These are phyloP conservation scores for Fusarium decemcellulare DNA, from an alignment of 2,329 filamentous ascomycete species.

Conservation along the genomic window DNA sequence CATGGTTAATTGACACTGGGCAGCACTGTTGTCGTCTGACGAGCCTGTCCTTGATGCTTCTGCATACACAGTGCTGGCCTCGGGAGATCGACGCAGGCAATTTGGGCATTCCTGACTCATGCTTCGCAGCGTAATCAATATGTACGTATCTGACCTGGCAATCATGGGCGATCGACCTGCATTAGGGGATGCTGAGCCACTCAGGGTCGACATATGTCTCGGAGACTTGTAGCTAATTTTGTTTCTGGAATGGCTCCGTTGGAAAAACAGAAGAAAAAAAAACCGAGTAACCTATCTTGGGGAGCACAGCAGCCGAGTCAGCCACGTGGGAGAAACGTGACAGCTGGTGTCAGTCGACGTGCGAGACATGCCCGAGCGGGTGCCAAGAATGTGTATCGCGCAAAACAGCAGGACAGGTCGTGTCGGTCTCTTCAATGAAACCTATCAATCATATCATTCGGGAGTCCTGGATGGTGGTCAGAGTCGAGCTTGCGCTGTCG, in stretches of 20 bases:
- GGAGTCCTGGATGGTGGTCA: background rate
- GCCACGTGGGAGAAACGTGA: conserved; percentile 47
- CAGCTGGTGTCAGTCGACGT: conserved; percentile 20
- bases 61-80: conserved; percentile 22
- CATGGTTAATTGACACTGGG: background rate
- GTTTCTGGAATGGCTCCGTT: conserved; percentile 24
- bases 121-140: conserved; percentile 18
- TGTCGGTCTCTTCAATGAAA: too few species aligned
- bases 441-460: too few species aligned
- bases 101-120: conserved; percentile 40
- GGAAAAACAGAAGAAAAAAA: background rate
- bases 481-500: background rate
- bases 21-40: background rate
- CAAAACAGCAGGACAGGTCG: background rate
- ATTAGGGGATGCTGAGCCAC: conserved; percentile 16
- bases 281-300: conserved; percentile 2
- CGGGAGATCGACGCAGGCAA: conserved; percentile 47
- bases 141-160: conserved; percentile 1
- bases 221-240: conserved; percentile 14
- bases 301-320: conserved; percentile 25
- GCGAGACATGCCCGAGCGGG: conserved; percentile 15
- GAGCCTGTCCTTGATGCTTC: conserved; percentile 7
- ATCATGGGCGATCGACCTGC: conserved; percentile 26
- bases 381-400: background rate
- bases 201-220: conserved; percentile 20